These are phyloP conservation scores for Borovskyia barvae DNA, from an alignment of 208 protist genomes.

Conservation along the genomic window DNA sequence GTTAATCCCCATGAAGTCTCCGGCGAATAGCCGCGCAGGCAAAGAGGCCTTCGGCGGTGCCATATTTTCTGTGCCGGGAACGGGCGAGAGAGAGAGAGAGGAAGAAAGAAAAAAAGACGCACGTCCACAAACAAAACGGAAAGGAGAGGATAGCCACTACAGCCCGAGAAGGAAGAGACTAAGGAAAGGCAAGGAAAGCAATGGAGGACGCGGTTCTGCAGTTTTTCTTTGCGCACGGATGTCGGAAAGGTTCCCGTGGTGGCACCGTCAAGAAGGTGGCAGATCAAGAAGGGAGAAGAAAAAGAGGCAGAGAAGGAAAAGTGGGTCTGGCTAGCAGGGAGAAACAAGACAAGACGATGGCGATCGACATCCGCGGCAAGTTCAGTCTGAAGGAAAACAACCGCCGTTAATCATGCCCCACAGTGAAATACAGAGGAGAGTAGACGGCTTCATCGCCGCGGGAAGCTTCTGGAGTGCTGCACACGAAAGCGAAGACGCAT, in stretches of 20 bases:
- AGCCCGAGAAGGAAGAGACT: background rate
- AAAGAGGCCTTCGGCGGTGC: slow-evolving; percentile 79
- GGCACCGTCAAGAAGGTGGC: too few relatives aligned
- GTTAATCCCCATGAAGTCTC: slow-evolving; percentile 86
- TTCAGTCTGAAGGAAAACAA: background rate
- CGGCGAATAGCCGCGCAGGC: slow-evolving; percentile 72
- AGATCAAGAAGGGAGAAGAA: too few relatives aligned
- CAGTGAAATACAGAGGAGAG: too few relatives aligned
- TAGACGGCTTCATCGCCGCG: too few relatives aligned
- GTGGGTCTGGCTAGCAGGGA: background rate
- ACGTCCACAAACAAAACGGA: background rate
- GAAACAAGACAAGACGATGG: background rate
- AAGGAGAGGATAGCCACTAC: too few relatives aligned
- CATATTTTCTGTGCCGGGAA: slow-evolving; percentile 30
- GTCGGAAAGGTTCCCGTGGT: too few relatives aligned
- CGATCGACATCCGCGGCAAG: background rate
- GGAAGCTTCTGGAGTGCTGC: too few relatives aligned
- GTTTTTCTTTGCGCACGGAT: background rate
- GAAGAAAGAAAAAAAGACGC: background rate
- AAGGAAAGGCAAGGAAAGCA: background rate
- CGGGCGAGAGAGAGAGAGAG: background rate
- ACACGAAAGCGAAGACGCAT: too few relatives aligned
- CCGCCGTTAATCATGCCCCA: too few relatives aligned
- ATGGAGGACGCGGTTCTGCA: background rate
- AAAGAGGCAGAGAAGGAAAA: background rate